Conservation (phyloP, 768 basidiomycete species). For the Lactarius trivialis region DNA sequence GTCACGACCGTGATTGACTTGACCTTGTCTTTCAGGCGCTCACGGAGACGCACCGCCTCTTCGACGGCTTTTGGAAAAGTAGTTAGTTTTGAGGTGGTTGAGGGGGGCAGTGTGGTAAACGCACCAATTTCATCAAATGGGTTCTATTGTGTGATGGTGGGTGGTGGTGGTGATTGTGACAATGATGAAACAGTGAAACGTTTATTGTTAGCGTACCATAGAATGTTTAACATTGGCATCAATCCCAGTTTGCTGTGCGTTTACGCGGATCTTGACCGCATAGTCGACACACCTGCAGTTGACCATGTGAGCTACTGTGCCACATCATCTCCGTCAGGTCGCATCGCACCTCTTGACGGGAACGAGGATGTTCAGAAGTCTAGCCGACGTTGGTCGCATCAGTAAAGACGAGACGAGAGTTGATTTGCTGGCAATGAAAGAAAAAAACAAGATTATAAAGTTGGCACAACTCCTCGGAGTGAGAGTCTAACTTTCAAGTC, state of each 20-base stretch:
- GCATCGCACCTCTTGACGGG: slow-evolving; percentile 76
- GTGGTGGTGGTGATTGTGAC: background rate
- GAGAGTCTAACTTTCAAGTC: background rate
- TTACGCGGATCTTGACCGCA: slow-evolving; percentile 97
- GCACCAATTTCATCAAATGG: slow-evolving; percentile 98
- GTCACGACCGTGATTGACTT: slow-evolving; percentile 87
- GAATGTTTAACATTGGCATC: slow-evolving; percentile 98
- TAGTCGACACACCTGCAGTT: slow-evolving; percentile 80
- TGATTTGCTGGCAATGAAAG: background rate
- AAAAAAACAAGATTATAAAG: background rate
- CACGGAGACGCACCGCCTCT: slow-evolving; percentile 93
- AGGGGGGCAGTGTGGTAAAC: slow-evolving; percentile 21
- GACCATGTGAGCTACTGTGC: background rate
- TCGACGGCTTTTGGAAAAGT: slow-evolving; percentile 68
- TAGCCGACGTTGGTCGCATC: slow-evolving; percentile 71
- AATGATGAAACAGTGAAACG: background rate
- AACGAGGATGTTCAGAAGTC: slow-evolving; percentile 84
- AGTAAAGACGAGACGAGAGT: background rate
- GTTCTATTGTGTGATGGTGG: slow-evolving; percentile 50
- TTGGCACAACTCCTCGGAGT: slow-evolving; percentile 1
- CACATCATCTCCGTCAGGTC: background rate
- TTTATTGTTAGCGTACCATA: slow-evolving; percentile 56
- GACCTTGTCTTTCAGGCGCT: slow-evolving; percentile 67
- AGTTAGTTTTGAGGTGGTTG: background rate
- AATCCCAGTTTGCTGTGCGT: slow-evolving; percentile 89